Conservation (phyloP, 441 rosid genomes). For the Raphanus hybrid region DNA sequence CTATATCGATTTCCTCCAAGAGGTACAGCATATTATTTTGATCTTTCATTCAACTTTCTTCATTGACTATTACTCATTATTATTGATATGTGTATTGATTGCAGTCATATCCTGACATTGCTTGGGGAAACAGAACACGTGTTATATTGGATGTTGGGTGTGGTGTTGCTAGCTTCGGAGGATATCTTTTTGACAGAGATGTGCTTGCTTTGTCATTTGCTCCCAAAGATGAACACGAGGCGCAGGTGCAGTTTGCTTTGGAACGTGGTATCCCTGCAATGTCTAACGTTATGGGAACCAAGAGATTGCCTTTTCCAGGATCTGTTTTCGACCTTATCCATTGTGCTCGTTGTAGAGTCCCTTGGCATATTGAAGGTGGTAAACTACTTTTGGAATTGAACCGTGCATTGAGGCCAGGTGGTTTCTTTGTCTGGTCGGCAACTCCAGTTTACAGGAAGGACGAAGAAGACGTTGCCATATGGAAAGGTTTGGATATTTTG, state of each 20-base stretch:
- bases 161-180: slow-evolving; percentile 73
- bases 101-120: slow-evolving; percentile 51
- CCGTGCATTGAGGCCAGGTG: slow-evolving; percentile 66
- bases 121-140: slow-evolving; percentile 52
- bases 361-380: slow-evolving; percentile 66
- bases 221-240: slow-evolving; percentile 70
- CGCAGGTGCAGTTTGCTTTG: slow-evolving; percentile 67
- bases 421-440: slow-evolving; percentile 70
- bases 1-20: slow-evolving; percentile 56
- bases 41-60: neutral
- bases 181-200: slow-evolving; percentile 61
- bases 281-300: slow-evolving; percentile 64
- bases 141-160: slow-evolving; percentile 71
- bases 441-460: slow-evolving; percentile 61
- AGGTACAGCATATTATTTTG: slow-evolving; percentile 31
- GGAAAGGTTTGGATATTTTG: slow-evolving; percentile 23
- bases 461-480: slow-evolving; percentile 58
- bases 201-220: slow-evolving; percentile 69
- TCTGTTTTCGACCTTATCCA: slow-evolving; percentile 63
- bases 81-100: neutral
- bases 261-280: slow-evolving; percentile 70
- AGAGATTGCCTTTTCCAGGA: slow-evolving; percentile 67
- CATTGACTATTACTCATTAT: neutral
- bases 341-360: slow-evolving; percentile 73
- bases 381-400: slow-evolving; percentile 63